Conservation (phyloP, 1,284 basidiomycete species). For the Filobasidium uniguttulatum region DNA sequence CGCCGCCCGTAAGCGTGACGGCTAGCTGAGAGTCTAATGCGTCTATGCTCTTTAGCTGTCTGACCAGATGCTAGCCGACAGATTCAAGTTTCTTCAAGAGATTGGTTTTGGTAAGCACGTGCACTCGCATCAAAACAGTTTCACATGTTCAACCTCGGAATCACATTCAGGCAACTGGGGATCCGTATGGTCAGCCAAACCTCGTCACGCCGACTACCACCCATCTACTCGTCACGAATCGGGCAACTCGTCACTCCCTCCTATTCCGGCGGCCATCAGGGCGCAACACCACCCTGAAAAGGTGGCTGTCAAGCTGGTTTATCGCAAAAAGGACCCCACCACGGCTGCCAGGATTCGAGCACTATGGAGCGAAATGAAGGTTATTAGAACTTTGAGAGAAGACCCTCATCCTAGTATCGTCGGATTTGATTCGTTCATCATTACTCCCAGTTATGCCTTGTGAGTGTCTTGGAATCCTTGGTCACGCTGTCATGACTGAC, state of each 20-base stretch:
- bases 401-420: slow-evolving; percentile 81
- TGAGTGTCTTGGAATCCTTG: slow-evolving; percentile 38
- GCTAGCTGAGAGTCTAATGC: neutral
- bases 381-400: slow-evolving; percentile 61
- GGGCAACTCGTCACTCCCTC: neutral
- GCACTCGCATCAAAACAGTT: neutral
- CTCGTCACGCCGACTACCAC: slow-evolving; percentile 12
- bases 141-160: neutral
- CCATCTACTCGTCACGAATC: slow-evolving; percentile 8
- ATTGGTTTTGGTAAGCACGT: slow-evolving; percentile 28
- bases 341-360: slow-evolving; percentile 75
- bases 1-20: too few relatives aligned
- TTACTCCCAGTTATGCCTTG: slow-evolving; percentile 79
- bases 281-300: slow-evolving; percentile 28
- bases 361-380: slow-evolving; percentile 91
- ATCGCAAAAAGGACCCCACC: slow-evolving; percentile 58
- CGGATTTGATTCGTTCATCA: slow-evolving; percentile 79
- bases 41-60: slow-evolving; percentile 16
- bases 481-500: neutral
- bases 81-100: slow-evolving; percentile 28
- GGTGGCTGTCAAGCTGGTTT: slow-evolving; percentile 80
- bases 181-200: slow-evolving; percentile 29
- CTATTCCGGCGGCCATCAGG: slow-evolving; percentile 5
- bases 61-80: slow-evolving; percentile 26
- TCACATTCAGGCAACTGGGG: slow-evolving; percentile 29